Evolutionary conservation across 352 stramenopile genomes (phyloP).

Genomic region (Phytophthora idaei): DNA sequence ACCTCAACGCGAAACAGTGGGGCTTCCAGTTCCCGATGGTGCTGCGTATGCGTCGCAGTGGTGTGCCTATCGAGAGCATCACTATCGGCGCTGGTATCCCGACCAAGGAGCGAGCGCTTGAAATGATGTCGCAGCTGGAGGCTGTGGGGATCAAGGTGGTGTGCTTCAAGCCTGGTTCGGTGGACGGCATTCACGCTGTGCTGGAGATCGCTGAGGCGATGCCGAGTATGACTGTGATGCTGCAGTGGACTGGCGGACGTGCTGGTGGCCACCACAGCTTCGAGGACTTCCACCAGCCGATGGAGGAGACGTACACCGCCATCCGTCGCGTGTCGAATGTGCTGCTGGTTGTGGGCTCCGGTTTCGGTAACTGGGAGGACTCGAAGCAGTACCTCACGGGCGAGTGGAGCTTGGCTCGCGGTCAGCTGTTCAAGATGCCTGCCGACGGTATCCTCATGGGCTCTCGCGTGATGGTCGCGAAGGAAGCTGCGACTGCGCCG

Average conservation of each 20-base stretch:
- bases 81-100: conserved; percentile 88
- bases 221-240: conserved; percentile 79
- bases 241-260: conserved; percentile 88
- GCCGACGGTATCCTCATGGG: conserved; percentile 84
- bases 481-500: conserved; percentile 83
- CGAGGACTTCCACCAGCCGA: conserved; percentile 86
- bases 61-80: conserved; percentile 87
- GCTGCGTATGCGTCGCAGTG: conserved; percentile 76
- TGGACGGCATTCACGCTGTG: conserved; percentile 77
- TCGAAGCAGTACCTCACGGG: conserved; percentile 83
- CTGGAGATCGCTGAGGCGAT: conserved; percentile 71
- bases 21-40: conserved; percentile 92
- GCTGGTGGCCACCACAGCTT: conserved; percentile 90
- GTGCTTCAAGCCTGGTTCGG: conserved; percentile 85
- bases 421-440: conserved; percentile 71
- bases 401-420: conserved; percentile 76
- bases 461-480: conserved; percentile 87
- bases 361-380: conserved; percentile 87
- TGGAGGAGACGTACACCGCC: conserved; percentile 74
- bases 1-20: conserved; percentile 90
- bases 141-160: conserved; percentile 79
- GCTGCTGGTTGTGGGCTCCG: conserved; percentile 85
- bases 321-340: conserved; percentile 84
- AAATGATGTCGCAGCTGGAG: conserved; percentile 79
- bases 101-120: conserved; percentile 77